Evolutionary conservation across 345 rosid species (phyloP), one percentile per base, ranked within the genome.

Genomic region (Citrus maxima): DNA sequence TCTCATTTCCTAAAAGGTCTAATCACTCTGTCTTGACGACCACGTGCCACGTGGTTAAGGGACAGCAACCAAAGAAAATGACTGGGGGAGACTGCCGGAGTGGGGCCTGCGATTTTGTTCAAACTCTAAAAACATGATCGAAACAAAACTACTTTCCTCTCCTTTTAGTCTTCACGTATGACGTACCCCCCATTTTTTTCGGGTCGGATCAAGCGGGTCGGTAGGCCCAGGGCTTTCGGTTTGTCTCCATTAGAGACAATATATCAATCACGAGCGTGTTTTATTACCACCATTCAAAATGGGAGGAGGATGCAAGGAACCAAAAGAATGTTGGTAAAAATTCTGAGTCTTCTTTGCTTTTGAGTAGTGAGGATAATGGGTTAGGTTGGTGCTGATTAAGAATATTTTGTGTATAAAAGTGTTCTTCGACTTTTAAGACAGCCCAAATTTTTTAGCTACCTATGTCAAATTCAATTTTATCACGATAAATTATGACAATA

Each of bases 21-120:
- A 40, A 30, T 62, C 59, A 38, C 24, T 22, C 73, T 25, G 72
- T 42, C 18, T 65, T 72, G 49, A 34, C 37, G 7, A 34, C 76
- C 85, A 82, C 84, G 85, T 80, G 85, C 78, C 85, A 85, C 88
- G 87, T 80, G 88, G 84, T 42, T 35, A 66, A 76, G 49, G 73
- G 74, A 38, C 28, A 30, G 77, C 18, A 22, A 22, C 30, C 62
- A n/a, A 68, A 6, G 71, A 66, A 72, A 56, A n/a, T 28, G 24
- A 63, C 32, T 14, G 63, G 38, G 35, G 14, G 4, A 12, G 59
- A 40, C 19, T 3, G 35, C 12, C 7, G 42, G 25, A 13, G 3
- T 5, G 34, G 78, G 77, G 18, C 70, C 79, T 71, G 22, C 42
- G 4, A 19, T 37, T 76, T 75, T 25, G 32, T 76, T 32, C 37